Base-by-base conservation (phyloP, 208 protist species). In the Wallacemonas collosoma region DNA sequence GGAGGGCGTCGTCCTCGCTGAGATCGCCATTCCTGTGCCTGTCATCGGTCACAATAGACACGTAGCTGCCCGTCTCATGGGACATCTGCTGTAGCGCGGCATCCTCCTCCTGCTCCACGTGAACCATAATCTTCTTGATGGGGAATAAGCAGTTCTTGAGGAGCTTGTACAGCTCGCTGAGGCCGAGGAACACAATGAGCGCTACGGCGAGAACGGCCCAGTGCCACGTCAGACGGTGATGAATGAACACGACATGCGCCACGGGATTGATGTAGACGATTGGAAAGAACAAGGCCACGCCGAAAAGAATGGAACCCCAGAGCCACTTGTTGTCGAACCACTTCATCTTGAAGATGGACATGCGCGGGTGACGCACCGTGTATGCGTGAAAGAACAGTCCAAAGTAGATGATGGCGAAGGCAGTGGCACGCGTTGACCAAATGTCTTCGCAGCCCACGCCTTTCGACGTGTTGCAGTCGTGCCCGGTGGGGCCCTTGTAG, bases 321-420 rank as follows among this genome's bases (percentile, higher is more conserved):
- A 96, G 81, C 89, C 89, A 94, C 57, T 76, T 80, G 78, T 96
- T 96, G 77, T 96, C 91, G 38, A 94, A 82, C 88, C 85, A 94
- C 43, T 86, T 90, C 91, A 96, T 96, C 54, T 68, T 73, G 67
- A 95, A 90, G 36, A 95, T 44, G 53, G 90, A 95, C 38, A 82
- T 68, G 45, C 92, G 83, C 5, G 82, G 77, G 71, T 94, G 87
- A 54, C 94, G 84, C 54, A 94, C 89, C 14, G 90, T 97, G 86
- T 97, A 97, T 26, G 91, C 79, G 80, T 97, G 94, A 17, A 97
- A 26, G 17, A 97, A 71, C 40, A 97, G 75, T 53, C 90, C 86
- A 80, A 97, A 89, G 75, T 94, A 95, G 48, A 96, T 68, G 39
- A 93, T 81, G 14, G 82, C 82, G 62, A 97, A 97, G n/a, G 88